Evolutionary conservation across 2,329 filamentous ascomycete genomes (phyloP).

Genomic region (Plenodomus tracheiphilus): DNA sequence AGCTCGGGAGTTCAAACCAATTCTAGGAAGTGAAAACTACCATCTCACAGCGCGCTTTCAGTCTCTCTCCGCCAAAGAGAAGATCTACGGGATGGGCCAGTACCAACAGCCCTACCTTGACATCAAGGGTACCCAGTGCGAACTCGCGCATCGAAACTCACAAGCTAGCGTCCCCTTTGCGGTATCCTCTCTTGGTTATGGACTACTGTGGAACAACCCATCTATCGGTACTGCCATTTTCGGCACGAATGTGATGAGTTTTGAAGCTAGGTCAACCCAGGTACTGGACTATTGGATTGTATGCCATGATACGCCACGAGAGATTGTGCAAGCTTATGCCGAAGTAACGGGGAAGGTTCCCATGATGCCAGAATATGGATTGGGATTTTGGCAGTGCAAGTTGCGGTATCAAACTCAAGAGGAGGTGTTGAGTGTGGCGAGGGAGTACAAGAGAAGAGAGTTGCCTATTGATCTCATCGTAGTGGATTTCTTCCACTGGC

Average conservation of each 20-base stretch:
- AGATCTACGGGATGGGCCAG: conserved; percentile 71
- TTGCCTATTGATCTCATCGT: conserved; percentile 69
- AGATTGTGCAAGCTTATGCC: conserved; percentile 62
- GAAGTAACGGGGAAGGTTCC: conserved; percentile 62
- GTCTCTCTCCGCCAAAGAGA: conserved; percentile 57
- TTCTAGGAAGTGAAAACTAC: conserved; percentile 55
- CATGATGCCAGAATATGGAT: conserved; percentile 70
- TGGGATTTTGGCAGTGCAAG: conserved; percentile 72
- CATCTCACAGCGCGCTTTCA: conserved; percentile 64
- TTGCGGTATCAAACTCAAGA: conserved; percentile 68
- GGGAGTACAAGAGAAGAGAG: conserved; percentile 60
- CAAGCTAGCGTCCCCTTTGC: conserved; percentile 68
- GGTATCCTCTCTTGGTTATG: conserved; percentile 63
- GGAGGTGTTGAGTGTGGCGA: conserved; percentile 62
- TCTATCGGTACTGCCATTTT: conserved; percentile 63
- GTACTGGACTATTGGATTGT: conserved; percentile 68
- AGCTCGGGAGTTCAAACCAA: conserved; percentile 61
- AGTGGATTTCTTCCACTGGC: conserved; percentile 70
- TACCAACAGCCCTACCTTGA: conserved; percentile 68
- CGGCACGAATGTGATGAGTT: conserved; percentile 63
- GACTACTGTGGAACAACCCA: conserved; percentile 69
- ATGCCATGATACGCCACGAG: conserved; percentile 57
- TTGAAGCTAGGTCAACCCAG: conserved; percentile 63
- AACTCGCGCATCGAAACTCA: conserved; percentile 68
- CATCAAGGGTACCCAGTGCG: conserved; percentile 64